Conservation (phyloP, 495 filamentous ascomycete genomes). For the Penicillium angulare region DNA sequence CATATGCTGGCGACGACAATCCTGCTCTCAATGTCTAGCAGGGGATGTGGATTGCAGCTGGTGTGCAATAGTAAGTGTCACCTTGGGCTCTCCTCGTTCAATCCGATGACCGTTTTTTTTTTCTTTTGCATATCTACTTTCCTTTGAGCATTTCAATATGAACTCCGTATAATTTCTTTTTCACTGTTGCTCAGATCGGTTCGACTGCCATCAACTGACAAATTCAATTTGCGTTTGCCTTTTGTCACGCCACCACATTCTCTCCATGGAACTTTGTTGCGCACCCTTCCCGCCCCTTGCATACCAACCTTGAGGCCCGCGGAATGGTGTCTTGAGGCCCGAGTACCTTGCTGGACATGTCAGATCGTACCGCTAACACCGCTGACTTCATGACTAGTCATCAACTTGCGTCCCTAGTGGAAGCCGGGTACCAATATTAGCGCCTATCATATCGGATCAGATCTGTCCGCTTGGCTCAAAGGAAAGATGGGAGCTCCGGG, state of each 20-base stretch:
- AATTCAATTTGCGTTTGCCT: not conserved
- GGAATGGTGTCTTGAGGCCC: slow-evolving; percentile 1
- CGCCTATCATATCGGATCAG: slow-evolving; percentile 38
- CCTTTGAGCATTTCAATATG: not conserved
- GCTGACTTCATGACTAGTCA: slow-evolving; percentile 32
- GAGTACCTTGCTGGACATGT: not conserved
- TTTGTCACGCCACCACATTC: slow-evolving; percentile 5
- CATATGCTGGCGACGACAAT: slow-evolving; percentile 46
- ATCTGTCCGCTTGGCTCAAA: slow-evolving; percentile 49
- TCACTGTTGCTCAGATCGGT: too few relatives aligned
- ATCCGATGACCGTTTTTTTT: not conserved
- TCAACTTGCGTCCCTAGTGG: slow-evolving; percentile 51
- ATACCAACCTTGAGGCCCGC: slow-evolving; percentile 1
- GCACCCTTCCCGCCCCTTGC: slow-evolving; percentile 2
- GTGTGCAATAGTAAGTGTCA: slow-evolving; percentile 51
- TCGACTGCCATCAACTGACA: too few relatives aligned
- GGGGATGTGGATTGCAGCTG: slow-evolving; percentile 48
- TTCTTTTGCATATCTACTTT: not conserved
- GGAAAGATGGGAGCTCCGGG: slow-evolving; percentile 54
- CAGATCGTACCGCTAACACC: not conserved
- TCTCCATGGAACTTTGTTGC: not conserved
- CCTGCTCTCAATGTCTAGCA: slow-evolving; percentile 41
- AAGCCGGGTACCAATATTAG: slow-evolving; percentile 40
- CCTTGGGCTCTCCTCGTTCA: not conserved
- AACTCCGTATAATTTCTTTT: too few relatives aligned